Evolutionary conservation across 2,329 filamentous ascomycete species (phyloP), one percentile per base, ranked within the genome.

Genomic region (Hymenoscyphus scutula): DNA sequence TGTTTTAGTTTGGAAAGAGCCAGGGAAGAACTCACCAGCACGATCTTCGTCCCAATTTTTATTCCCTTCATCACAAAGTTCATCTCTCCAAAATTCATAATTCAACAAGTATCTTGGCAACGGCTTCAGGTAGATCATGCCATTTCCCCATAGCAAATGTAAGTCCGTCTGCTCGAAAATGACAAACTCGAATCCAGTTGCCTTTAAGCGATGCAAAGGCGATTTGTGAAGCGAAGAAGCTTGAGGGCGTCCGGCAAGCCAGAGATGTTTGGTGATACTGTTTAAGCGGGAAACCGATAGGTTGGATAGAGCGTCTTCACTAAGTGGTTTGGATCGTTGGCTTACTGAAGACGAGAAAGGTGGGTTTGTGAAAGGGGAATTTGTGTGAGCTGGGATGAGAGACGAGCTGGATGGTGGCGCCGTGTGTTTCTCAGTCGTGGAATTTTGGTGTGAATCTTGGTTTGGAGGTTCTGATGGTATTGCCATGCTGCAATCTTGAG

Each of bases 111-210:
- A 76, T 1, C 29, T 7, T 1, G 74, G 75, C 0, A 76, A 58
- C 10, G 74, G 74, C 55, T 76, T 77, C 30, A 77, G 66, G 55
- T 71, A 75, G n/a, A 76, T 72, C 1, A 66, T 64, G 3, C 66
- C 59, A 4, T 62, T 55, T 5, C 25, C 60, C 72, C 74, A 74
- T 5, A 77, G 70, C 0, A 78, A 67, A 64, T 78, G 76, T 10
- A 76, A 65, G 37, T 75, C 71, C 1, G 72, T 65, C 27, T 74
- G 65, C 62, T 78, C 76, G 5, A 73, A 72, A 17, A 76, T 48
- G 1, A 75, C 23, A 19, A 78, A 74, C 1, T 65, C 54, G 13
- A 74, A 74, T 1, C 64, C 64, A 11, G 73, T 67, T 1, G 73
- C 60, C 17, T 63, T 62, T 53, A 76, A 74, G 7, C 68, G 56